Evolutionary conservation across 805 yeast species (phyloP).

Genomic region (Saturnispora halmiae): DNA sequence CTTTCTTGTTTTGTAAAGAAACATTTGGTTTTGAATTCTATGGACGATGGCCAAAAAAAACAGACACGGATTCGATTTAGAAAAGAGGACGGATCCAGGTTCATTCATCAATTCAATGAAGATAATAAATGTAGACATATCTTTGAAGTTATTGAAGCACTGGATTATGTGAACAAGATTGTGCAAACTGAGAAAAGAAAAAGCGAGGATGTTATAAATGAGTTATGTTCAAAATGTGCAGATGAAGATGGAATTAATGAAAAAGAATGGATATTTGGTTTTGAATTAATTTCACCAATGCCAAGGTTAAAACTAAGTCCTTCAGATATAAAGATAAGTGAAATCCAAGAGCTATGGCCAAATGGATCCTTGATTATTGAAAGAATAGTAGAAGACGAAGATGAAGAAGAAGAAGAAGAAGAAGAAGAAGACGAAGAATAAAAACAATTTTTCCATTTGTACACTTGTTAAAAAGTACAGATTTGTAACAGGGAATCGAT

Average conservation of each 20-base stretch:
- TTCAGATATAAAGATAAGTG: slow-evolving; percentile 14
- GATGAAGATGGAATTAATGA: slow-evolving; percentile 14
- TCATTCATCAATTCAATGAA: slow-evolving; percentile 36
- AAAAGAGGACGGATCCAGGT: slow-evolving; percentile 43
- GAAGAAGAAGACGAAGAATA: slow-evolving; percentile 2
- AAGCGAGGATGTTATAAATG: slow-evolving; percentile 11
- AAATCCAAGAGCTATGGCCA: slow-evolving; percentile 30
- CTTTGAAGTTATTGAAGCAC: slow-evolving; percentile 41
- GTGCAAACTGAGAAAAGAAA: slow-evolving; percentile 8
- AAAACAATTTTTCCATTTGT: too few species aligned
- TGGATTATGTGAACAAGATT: slow-evolving; percentile 20
- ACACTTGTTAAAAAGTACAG: too few species aligned
- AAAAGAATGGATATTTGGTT: slow-evolving; percentile 20
- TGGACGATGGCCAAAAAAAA: slow-evolving; percentile 22
- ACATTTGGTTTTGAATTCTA: slow-evolving; percentile 10
- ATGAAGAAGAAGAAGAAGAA: slow-evolving; percentile 17
- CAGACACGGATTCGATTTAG: slow-evolving; percentile 43
- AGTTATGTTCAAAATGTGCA: slow-evolving; percentile 7
- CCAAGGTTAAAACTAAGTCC: slow-evolving; percentile 28
- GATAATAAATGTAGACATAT: slow-evolving; percentile 36
- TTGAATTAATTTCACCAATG: slow-evolving; percentile 30
- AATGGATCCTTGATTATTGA: slow-evolving; percentile 31
- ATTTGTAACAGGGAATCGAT: too few species aligned
- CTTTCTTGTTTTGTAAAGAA: slow-evolving; percentile 8
- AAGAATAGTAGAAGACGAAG: slow-evolving; percentile 18